Conservation (phyloP, 169 alveolate genomes). For the Perkinsus chesapeaki region DNA sequence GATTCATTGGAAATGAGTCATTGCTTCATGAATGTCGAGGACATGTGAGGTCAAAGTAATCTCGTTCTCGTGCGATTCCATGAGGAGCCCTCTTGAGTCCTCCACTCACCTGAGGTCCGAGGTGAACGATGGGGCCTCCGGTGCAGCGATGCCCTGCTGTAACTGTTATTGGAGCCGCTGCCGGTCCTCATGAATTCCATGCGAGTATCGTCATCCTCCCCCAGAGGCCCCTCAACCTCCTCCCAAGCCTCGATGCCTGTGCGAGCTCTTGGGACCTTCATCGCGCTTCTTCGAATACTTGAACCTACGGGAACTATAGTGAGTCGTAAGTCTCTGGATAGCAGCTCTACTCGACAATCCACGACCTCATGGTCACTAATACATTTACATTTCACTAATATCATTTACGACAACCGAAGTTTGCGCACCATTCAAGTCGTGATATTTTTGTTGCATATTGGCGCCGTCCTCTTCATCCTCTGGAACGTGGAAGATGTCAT, state of each 20-base stretch:
- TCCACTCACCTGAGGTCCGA: not conserved
- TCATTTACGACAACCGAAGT: too few species aligned
- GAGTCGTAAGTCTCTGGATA: not conserved
- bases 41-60: too few species aligned
- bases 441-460: not conserved
- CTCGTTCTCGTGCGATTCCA: too few species aligned
- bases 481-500: not conserved
- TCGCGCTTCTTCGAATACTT: not conserved
- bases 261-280: not conserved
- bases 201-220: not conserved
- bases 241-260: not conserved
- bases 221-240: not conserved
- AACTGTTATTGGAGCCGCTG: not conserved
- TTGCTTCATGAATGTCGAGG: too few species aligned
- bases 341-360: too few species aligned
- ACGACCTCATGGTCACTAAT: too few species aligned
- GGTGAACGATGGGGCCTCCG: not conserved
- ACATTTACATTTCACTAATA: too few species aligned
- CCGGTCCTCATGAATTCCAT: not conserved
- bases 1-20: too few species aligned
- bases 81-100: not conserved
- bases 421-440: not conserved
- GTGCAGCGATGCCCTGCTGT: not conserved
- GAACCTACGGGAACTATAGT: not conserved
- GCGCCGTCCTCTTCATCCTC: not conserved